Evolutionary conservation across 2,329 filamentous ascomycete genomes (phyloP).

Genomic region (Microcyclospora tardicrescens): DNA sequence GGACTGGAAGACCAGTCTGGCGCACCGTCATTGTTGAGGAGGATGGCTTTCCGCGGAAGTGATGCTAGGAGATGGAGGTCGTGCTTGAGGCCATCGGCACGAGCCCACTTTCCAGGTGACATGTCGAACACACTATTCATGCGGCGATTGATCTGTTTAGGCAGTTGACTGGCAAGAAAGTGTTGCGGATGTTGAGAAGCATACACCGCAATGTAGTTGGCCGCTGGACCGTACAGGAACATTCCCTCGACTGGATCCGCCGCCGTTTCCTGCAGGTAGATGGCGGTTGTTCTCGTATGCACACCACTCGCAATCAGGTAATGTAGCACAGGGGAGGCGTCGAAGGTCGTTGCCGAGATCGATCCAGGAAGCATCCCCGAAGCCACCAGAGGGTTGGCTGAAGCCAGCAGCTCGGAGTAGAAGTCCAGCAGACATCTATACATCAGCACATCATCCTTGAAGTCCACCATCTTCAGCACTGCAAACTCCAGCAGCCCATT

Average conservation of each 20-base stretch:
- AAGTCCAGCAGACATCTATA: conserved; percentile 47
- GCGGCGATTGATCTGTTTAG: conserved; percentile 34
- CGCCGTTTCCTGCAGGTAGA: conserved; percentile 36
- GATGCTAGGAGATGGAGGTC: conserved; percentile 46
- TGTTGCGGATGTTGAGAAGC: conserved; percentile 42
- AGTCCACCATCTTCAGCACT: conserved; percentile 43
- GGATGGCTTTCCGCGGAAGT: conserved; percentile 40
- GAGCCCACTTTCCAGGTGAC: conserved; percentile 37
- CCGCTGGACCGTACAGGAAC: conserved; percentile 42
- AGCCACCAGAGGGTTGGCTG: conserved; percentile 11
- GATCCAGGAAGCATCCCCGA: conserved; percentile 1
- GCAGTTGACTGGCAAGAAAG: conserved; percentile 34
- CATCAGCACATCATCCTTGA: conserved; percentile 44
- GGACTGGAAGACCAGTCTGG: conserved; percentile 25
- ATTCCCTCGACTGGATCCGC: conserved; percentile 39
- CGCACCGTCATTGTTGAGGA: conserved; percentile 26
- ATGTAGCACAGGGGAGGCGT: conserved; percentile 27
- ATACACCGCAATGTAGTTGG: conserved; percentile 46
- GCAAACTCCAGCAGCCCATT: conserved; percentile 43
- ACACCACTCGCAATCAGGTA: conserved; percentile 40
- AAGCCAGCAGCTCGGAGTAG: conserved; percentile 40
- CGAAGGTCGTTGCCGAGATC: neutral
- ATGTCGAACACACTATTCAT: conserved; percentile 34
- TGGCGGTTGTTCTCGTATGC: conserved; percentile 37
- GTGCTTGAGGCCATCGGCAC: conserved; percentile 40